A percentile compares a stretch with the other conserved stretches of the same genome.
These are phyloP conservation scores for Ogataea philodendri DNA, from an alignment of 805 yeast species.

Conservation along the genomic window DNA sequence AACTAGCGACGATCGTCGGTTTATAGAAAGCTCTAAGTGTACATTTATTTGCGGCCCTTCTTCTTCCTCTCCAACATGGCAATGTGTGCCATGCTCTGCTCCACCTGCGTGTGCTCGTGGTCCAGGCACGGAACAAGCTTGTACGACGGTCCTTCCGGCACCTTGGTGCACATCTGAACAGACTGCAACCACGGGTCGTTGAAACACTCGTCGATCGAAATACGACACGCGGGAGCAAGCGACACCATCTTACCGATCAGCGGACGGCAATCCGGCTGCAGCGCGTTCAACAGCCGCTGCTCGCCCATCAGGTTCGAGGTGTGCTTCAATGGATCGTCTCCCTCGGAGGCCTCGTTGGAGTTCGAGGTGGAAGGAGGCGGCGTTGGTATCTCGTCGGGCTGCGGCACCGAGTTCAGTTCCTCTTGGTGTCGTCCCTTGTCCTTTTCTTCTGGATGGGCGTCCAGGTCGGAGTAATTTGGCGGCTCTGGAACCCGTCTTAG, in stretches of 20 bases:
- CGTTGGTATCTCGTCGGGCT: constrained; percentile 18
- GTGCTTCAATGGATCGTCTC: constrained; percentile 35
- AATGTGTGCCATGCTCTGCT: constrained; percentile 92
- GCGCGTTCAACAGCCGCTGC: constrained; percentile 63
- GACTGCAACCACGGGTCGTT: constrained; percentile 65
- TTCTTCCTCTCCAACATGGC: constrained; percentile 88
- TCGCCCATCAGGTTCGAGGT: constrained; percentile 71
- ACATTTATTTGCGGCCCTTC: constrained; percentile 30
- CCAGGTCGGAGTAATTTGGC: constrained; percentile 30
- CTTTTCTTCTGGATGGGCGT: constrained; percentile 7
- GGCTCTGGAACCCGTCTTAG: constrained; percentile 55
- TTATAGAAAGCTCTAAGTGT: not conserved
- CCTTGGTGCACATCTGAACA: constrained; percentile 67
- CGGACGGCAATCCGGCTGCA: constrained; percentile 67
- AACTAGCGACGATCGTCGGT: constrained; percentile 10
- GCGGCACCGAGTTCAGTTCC: constrained; percentile 6
- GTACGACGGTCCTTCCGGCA: constrained; percentile 38
- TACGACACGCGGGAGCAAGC: constrained; percentile 82
- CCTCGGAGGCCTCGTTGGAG: constrained; percentile 17
- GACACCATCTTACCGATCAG: constrained; percentile 76
- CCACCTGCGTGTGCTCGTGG: constrained; percentile 86
- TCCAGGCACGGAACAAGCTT: constrained; percentile 45
- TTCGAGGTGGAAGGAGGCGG: constrained; percentile 23
- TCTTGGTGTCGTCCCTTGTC: constrained; percentile 4
- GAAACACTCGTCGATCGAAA: constrained; percentile 76